Conservation (phyloP, 805 yeast species). For the Pichia exigua region DNA sequence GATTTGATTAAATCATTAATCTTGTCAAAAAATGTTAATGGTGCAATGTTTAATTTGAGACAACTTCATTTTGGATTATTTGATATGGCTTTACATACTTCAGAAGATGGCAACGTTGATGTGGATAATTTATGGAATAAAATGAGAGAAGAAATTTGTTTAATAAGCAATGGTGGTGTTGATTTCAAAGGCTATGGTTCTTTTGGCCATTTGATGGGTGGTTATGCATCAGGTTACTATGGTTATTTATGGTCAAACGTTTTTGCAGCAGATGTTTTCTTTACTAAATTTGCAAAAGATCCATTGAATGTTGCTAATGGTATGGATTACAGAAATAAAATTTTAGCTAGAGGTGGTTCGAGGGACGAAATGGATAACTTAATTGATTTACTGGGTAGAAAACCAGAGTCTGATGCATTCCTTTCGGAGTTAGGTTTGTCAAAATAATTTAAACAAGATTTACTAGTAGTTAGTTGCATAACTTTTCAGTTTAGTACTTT, state of each 20-base stretch:
- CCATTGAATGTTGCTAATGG: constrained; percentile 63
- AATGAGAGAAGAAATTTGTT: constrained; percentile 52
- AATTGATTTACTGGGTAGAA: constrained; percentile 62
- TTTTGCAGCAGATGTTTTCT: constrained; percentile 77
- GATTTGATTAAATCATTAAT: constrained; percentile 50
- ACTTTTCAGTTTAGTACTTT: not conserved
- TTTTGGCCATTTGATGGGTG: constrained; percentile 77
- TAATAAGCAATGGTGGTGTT: constrained; percentile 48
- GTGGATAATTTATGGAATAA: constrained; percentile 56
- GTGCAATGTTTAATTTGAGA: constrained; percentile 61
- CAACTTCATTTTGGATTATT: constrained; percentile 75
- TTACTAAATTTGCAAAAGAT: constrained; percentile 56
- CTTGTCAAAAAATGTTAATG: constrained; percentile 66
- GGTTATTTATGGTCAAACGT: constrained; percentile 85
- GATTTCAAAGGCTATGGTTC: constrained; percentile 63
- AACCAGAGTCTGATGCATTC: constrained; percentile 69
- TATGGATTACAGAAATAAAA: constrained; percentile 56
- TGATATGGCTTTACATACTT: constrained; percentile 64
- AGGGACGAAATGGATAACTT: constrained; percentile 60
- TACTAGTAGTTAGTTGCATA: not conserved
- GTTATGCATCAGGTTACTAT: constrained; percentile 81
- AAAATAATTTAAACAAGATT: not conserved
- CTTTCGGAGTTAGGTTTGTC: constrained; percentile 53
- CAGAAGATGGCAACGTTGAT: constrained; percentile 39
- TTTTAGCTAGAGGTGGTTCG: constrained; percentile 67